phyloP scores from a whole-genome alignment of 164 flowering plant species.

The Brasenia schreberi region DNA sequence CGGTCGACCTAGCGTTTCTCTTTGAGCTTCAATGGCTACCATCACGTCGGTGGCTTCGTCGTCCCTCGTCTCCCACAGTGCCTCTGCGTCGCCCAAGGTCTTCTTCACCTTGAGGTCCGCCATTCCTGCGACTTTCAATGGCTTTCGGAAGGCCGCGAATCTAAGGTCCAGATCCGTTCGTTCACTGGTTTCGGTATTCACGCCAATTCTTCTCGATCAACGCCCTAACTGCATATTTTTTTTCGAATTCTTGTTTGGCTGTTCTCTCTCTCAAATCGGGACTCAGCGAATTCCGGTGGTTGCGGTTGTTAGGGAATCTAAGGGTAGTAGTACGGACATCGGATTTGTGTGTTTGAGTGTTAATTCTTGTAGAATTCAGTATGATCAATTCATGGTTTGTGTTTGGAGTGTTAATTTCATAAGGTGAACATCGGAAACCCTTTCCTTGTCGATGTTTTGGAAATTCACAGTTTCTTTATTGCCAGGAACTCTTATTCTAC shows the following conservation, averaged over 20 bases:
- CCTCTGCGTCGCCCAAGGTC: not conserved
- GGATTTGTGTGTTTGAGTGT: not conserved
- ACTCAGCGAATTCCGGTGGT: not conserved
- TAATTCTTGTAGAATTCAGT: not conserved
- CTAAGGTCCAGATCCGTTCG: not conserved
- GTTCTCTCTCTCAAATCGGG: not conserved
- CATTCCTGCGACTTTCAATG: not conserved
- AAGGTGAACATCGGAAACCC: too few relatives aligned
- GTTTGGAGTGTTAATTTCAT: too few relatives aligned
- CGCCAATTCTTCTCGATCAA: not conserved
- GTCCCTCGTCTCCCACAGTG: not conserved
- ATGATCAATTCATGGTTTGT: not conserved
- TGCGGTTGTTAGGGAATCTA: not conserved
- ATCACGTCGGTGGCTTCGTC: not conserved
- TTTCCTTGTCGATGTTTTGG: too few relatives aligned
- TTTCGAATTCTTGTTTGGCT: not conserved
- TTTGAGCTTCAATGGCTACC: not conserved
- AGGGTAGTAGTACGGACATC: not conserved
- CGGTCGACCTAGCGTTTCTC: not conserved
- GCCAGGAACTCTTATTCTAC: too few relatives aligned
- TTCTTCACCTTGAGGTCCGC: not conserved
- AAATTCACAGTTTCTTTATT: too few relatives aligned
- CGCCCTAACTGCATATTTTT: not conserved
- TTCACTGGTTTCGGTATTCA: not conserved
- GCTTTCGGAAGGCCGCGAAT: not conserved